phyloP scores from a whole-genome alignment of 495 filamentous ascomycete genomes.

The Peziza echinospora region DNA sequence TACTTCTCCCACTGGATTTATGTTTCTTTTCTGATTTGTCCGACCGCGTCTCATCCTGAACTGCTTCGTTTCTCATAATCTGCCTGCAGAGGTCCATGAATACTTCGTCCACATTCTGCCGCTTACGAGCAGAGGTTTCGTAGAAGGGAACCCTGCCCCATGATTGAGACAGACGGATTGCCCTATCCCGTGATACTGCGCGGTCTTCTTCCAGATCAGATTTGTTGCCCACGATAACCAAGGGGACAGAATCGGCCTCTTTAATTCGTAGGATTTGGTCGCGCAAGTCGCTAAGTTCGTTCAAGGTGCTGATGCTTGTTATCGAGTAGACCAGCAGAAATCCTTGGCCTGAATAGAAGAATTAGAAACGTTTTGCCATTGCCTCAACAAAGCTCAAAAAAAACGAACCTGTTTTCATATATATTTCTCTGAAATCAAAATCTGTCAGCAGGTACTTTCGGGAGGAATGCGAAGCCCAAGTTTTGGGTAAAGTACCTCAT shows the following conservation, averaged over 20 bases:
- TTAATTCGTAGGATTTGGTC: slow-evolving; percentile 97
- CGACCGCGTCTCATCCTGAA: slow-evolving; percentile 16
- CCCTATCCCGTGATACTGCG: slow-evolving; percentile 56
- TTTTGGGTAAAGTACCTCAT: slow-evolving; percentile 56
- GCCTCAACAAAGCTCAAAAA: not conserved
- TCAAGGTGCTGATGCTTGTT: slow-evolving; percentile 63
- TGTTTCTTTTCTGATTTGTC: slow-evolving; percentile 5
- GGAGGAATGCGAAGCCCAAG: slow-evolving; percentile 3
- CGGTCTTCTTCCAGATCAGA: slow-evolving; percentile 86
- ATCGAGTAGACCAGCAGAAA: slow-evolving; percentile 97
- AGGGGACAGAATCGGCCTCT: slow-evolving; percentile 72
- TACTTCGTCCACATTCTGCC: slow-evolving; percentile 78
- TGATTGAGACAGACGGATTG: slow-evolving; percentile 65
- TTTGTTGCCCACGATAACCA: slow-evolving; percentile 96
- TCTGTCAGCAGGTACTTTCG: too few relatives aligned
- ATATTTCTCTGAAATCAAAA: slow-evolving; percentile 51
- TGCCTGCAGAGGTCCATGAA: slow-evolving; percentile 85
- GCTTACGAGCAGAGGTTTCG: slow-evolving; percentile 67
- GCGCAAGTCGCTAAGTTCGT: slow-evolving; percentile 68
- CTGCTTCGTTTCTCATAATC: slow-evolving; percentile 44
- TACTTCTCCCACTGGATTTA: too few relatives aligned
- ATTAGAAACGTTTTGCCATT: not conserved
- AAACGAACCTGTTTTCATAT: slow-evolving; percentile 52
- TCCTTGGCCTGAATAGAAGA: slow-evolving; percentile 45
- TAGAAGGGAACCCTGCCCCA: slow-evolving; percentile 91